Evolutionary conservation across 345 rosid species (phyloP), one percentile per base, ranked within the genome.

Genomic region (Salix dunnii): DNA sequence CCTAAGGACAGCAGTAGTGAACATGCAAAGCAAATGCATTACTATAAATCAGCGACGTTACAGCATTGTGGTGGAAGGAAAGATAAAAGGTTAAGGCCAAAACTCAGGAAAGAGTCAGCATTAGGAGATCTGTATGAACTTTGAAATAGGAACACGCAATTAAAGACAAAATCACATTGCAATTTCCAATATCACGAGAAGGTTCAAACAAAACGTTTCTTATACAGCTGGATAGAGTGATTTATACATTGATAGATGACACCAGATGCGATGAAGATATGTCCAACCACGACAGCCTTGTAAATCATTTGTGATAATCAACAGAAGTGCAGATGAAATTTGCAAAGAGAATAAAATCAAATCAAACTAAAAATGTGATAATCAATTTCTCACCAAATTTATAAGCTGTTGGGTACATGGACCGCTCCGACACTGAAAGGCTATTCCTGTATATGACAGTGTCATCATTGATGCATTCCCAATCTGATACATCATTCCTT

Each of bases 381-480:
- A 79, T 62, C 48, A 72, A 33, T 65, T 20, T 25, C 89, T 89
- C 88, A 93, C 99, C 98, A 83, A 96, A 96, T 70, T 91, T 83
- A 71, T 92, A 96, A 10, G 91, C 89, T 85, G 93, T 76, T 69
- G 99, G 97, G 83, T 93, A 91, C 94, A 93, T 83, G 77, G 97
- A 96, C 70, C 98, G 84, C 79, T 96, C 99, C 3, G 97, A 87
- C 79, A 87, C 84, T 17, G 93, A 87, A 79, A 92, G 91, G 77
- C 82, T 91, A 83, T 88, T 92, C 81, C 87, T 85, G 87, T 86
- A 91, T 74, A 93, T 75, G 69, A 96, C 75, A 17, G 95, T 92
- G 77, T 78, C 82, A 10, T 90, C 90, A 79, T 84, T 89, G 86
- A 92, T 89, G 78, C 96, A 93, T 83, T 93, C 98, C 98, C 99